phyloP scores from a whole-genome alignment of 202 grass and related monocot species.

The Setaria viridis region DNA sequence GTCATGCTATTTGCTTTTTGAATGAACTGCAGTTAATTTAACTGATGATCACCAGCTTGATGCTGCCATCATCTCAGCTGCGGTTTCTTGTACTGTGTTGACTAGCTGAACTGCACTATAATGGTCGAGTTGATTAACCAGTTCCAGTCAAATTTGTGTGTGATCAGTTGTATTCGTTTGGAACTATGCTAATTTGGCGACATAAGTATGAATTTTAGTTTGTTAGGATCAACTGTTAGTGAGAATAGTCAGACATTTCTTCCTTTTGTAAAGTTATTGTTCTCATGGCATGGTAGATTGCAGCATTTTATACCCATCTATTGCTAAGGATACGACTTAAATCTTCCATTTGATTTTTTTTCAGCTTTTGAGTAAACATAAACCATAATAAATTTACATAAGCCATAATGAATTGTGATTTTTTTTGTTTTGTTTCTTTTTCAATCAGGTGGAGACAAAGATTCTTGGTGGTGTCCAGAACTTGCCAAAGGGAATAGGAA shows the following conservation, averaged over 20 bases:
- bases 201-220: background rate
- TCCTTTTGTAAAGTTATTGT: background rate
- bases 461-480: constrained; percentile 90
- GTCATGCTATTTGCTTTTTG: constrained; percentile 16
- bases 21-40: constrained; percentile 2
- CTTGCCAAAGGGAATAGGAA: constrained; percentile 78
- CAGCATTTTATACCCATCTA: background rate
- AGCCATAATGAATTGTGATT: no score
- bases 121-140: background rate
- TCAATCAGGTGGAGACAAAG: constrained; percentile 87
- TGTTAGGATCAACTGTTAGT: background rate
- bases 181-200: background rate
- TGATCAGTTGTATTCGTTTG: background rate
- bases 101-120: constrained; percentile 25
- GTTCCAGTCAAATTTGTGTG: background rate
- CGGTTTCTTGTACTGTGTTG: constrained; percentile 14
- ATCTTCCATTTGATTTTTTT: background rate
- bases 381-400: background rate
- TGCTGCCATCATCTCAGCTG: background rate
- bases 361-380: background rate
- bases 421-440: constrained; percentile 21
- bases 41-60: background rate
- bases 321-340: background rate
- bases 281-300: background rate
- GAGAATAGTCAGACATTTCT: background rate